A percentile compares a stretch with the other conserved stretches of the same genome.
Conservation (phyloP, 805 yeast genomes). For the Kluyveromyces starmeri region DNA sequence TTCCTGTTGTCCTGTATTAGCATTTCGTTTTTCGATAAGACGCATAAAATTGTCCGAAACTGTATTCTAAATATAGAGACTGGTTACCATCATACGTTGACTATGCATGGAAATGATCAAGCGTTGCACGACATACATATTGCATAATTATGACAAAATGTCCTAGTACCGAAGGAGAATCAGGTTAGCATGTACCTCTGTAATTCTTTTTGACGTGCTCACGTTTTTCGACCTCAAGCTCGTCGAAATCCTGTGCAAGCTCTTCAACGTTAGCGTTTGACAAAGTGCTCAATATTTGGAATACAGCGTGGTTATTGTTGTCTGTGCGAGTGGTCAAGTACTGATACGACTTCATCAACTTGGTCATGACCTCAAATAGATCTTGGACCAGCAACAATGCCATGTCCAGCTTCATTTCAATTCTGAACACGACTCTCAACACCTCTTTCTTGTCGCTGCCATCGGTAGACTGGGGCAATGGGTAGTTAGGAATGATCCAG, state of each 20-base stretch:
- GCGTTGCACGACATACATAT: too few relatives aligned
- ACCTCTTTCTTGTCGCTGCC: slow-evolving; percentile 53
- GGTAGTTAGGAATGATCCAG: slow-evolving; percentile 85
- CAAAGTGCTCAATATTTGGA: slow-evolving; percentile 13
- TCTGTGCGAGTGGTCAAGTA: slow-evolving; percentile 7
- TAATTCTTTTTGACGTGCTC: slow-evolving; percentile 16
- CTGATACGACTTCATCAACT: slow-evolving; percentile 15
- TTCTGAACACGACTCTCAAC: slow-evolving; percentile 75
- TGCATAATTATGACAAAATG: too few relatives aligned
- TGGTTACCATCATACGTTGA: too few relatives aligned
- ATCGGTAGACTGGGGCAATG: slow-evolving; percentile 47
- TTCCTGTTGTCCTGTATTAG: too few relatives aligned
- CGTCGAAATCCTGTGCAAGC: slow-evolving; percentile 16
- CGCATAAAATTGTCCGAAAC: too few relatives aligned
- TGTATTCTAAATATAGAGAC: too few relatives aligned
- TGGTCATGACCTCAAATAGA: slow-evolving; percentile 15
- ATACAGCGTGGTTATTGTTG: slow-evolving; percentile 6
- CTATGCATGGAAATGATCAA: too few relatives aligned
- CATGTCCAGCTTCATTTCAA: slow-evolving; percentile 42
- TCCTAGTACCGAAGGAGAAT: too few relatives aligned
- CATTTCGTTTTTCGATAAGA: too few relatives aligned
- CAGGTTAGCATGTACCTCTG: slow-evolving; percentile 23
- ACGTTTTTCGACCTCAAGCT: slow-evolving; percentile 8
- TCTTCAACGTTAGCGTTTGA: slow-evolving; percentile 17
- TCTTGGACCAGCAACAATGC: slow-evolving; percentile 28